Evolutionary conservation across 805 yeast species (phyloP), one percentile per base, ranked within the genome.

Genomic region (Nakazawaea molendinolei): DNA sequence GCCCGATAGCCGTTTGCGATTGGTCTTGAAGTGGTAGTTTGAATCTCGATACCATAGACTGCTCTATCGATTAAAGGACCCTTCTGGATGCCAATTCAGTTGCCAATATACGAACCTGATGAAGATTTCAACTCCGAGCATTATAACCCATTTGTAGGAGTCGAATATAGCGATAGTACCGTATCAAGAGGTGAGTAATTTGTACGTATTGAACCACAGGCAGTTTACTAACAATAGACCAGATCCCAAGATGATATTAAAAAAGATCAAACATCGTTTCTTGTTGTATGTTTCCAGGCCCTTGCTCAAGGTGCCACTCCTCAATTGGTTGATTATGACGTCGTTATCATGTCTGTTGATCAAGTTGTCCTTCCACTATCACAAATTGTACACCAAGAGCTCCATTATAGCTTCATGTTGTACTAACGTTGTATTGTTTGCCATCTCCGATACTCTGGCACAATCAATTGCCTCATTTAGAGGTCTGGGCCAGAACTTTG

Each of bases 381-480:
- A 76, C 34, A 63, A 61, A 7, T 50, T 80, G 38, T 87, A 87
- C 54, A 69, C 71, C 42, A 66, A 61, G 39, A 74, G 76, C 32
- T 78, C 92, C 2, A 57, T 86, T 21, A 54, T 80, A n/a, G 86
- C 96, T 12, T 84, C 87, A 24, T 72, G 86, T 40, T 73, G 79
- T 17, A 80, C 96, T 1, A 90, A 90, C 51, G 59, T 84, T 20
- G 76, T 89, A 4, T 63, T 90, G 5, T 85, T 78, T 54, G 96
- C 95, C 0, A 76, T 86, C n/a, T 87, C 97, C 0, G 97, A 90
- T 53, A 75, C 89, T 0, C 53, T 89, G 43, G 97, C 97, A 0
- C 97, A 90, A 56, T 69, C 82, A 3, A 63, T 86, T 4, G 50
- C 73, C 3, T 54, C 60, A 1, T 51, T 45, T 30, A 38, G 40